phyloP scores from a whole-genome alignment of 176 grass and related monocot genomes.

The Chloris gayana region DNA sequence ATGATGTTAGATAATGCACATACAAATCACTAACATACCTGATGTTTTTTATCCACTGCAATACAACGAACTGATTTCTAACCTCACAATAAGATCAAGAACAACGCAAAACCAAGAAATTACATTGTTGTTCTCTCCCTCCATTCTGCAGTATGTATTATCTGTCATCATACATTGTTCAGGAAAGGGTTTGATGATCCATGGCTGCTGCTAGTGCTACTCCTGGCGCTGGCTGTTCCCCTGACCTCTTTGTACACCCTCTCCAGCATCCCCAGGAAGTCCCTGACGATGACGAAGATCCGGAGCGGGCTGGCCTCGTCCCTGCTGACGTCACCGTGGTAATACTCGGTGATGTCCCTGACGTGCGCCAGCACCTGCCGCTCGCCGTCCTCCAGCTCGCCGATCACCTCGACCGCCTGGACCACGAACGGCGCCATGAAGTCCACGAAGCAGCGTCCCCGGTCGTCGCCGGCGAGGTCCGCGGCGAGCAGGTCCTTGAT shows the following conservation, averaged over 20 bases:
- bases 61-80: slow-evolving; percentile 25
- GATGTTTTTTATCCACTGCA: background rate
- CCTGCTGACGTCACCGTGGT: slow-evolving; percentile 86
- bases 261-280: slow-evolving; percentile 86
- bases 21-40: background rate
- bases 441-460: slow-evolving; percentile 50
- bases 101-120: slow-evolving; percentile 30
- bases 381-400: slow-evolving; percentile 76
- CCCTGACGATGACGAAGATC: slow-evolving; percentile 95
- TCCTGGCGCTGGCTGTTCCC: slow-evolving; percentile 13
- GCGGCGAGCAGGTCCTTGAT: slow-evolving; percentile 56
- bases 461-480: slow-evolving; percentile 30
- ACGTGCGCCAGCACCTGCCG: slow-evolving; percentile 70
- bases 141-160: background rate
- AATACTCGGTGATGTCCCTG: slow-evolving; percentile 88
- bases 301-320: slow-evolving; percentile 82
- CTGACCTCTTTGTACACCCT: slow-evolving; percentile 79
- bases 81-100: slow-evolving; percentile 17
- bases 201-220: slow-evolving; percentile 35
- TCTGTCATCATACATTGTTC: slow-evolving; percentile 36
- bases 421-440: slow-evolving; percentile 59
- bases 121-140: slow-evolving; percentile 30
- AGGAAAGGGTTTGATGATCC: slow-evolving; percentile 44
- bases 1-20: background rate
- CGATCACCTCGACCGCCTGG: slow-evolving; percentile 60